Evolutionary conservation across 805 yeast species (phyloP).

Genomic region (Phaffomyces opuntiae): DNA sequence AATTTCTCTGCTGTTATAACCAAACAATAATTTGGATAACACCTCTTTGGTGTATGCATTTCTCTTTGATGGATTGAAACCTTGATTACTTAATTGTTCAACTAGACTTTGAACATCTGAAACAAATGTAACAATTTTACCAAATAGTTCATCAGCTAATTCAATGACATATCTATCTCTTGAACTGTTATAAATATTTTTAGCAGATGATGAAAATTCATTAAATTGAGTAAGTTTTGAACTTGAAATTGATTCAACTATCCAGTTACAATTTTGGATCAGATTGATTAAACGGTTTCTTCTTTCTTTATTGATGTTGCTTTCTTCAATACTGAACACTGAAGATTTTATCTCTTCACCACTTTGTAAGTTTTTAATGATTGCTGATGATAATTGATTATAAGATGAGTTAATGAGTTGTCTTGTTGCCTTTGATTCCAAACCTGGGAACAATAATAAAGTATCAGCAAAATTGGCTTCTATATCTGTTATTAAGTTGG

Average conservation of each 20-base stretch:
- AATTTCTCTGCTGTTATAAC: constrained; percentile 55
- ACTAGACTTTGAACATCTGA: constrained; percentile 51
- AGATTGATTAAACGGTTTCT: constrained; percentile 38
- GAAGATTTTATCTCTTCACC: constrained; percentile 17
- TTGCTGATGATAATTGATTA: constrained; percentile 23
- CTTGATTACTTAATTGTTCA: constrained; percentile 23
- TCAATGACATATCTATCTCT: constrained; percentile 38
- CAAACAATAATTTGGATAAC: constrained; percentile 47
- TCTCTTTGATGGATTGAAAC: constrained; percentile 45
- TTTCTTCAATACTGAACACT: constrained; percentile 10
- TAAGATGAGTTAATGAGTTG: constrained; percentile 24
- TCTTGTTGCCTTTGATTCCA: constrained; percentile 16
- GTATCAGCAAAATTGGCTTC: constrained; percentile 21
- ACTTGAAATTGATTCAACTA: constrained; percentile 35
- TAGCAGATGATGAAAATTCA: constrained; percentile 14
- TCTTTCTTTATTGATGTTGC: constrained; percentile 24
- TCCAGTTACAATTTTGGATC: constrained; percentile 47
- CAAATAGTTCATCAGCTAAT: constrained; percentile 50
- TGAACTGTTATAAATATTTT: constrained; percentile 24
- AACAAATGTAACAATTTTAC: constrained; percentile 61
- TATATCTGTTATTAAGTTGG: constrained; percentile 36
- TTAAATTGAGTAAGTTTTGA: constrained; percentile 12
- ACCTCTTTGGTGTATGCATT: constrained; percentile 58
- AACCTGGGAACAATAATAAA: constrained; percentile 9
- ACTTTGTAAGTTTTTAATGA: constrained; percentile 24